phyloP scores from a whole-genome alignment of 2,329 filamentous ascomycete species.

The Fusarium sp. region DNA sequence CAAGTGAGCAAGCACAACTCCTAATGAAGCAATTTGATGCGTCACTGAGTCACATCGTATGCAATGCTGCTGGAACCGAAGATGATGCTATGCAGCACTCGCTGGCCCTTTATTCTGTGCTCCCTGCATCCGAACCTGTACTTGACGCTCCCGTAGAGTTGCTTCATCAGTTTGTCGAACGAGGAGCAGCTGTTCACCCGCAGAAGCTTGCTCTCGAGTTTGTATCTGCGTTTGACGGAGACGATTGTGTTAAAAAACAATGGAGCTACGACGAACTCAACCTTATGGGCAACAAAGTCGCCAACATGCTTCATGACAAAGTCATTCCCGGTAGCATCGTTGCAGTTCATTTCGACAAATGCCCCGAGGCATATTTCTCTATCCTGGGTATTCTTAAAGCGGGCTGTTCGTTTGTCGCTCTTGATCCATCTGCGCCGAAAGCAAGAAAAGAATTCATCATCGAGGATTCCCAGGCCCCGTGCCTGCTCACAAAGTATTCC shows the following conservation, averaged over 20 bases:
- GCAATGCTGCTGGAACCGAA: conserved; percentile 58
- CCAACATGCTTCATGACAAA: conserved; percentile 69
- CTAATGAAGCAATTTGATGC: conserved; percentile 80
- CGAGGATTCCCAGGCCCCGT: conserved; percentile 75
- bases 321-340: conserved; percentile 72
- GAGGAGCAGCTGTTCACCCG: conserved; percentile 67
- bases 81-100: conserved; percentile 53
- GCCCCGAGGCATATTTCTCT: conserved; percentile 83
- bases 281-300: conserved; percentile 77
- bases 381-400: conserved; percentile 87
- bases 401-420: conserved; percentile 83
- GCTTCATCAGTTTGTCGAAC: conserved; percentile 84
- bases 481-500: conserved; percentile 69
- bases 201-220: conserved; percentile 81
- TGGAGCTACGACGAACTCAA: conserved; percentile 86
- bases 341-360: conserved; percentile 86
- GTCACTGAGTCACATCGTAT: conserved; percentile 70
- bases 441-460: conserved; percentile 84
- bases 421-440: conserved; percentile 80
- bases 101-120: conserved; percentile 71
- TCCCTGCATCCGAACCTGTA: conserved; percentile 68
- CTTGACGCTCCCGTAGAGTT: conserved; percentile 71
- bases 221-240: conserved; percentile 66
- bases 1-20: conserved; percentile 73
- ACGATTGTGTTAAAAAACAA: conserved; percentile 59